Conservation (phyloP, 805 yeast species). For the Metschnikowia arizonensis region DNA sequence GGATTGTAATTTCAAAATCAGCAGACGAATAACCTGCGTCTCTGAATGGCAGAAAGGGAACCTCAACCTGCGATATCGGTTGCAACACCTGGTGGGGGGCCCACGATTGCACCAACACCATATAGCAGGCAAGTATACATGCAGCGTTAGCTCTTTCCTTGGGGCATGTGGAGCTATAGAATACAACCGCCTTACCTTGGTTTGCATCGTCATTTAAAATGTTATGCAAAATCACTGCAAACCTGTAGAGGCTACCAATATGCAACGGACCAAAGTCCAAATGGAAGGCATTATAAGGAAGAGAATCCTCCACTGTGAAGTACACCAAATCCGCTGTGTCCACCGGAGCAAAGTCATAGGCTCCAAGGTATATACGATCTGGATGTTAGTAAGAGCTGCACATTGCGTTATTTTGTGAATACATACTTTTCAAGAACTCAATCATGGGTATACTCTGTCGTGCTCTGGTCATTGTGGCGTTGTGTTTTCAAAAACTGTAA, state of each 20-base stretch:
- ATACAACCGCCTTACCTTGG: conserved; percentile 83
- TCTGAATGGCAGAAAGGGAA: conserved; percentile 91
- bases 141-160: conserved; percentile 90
- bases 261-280: conserved; percentile 96
- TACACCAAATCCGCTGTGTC: conserved; percentile 74
- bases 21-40: conserved; percentile 98
- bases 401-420: neutral
- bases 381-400: conserved; percentile 23
- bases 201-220: conserved; percentile 81
- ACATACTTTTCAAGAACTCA: conserved; percentile 44
- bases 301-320: conserved; percentile 88
- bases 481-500: neutral
- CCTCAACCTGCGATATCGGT: conserved; percentile 86
- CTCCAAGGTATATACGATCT: conserved; percentile 82
- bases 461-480: conserved; percentile 7
- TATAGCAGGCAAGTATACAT: conserved; percentile 87
- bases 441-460: conserved; percentile 31
- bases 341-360: conserved; percentile 73
- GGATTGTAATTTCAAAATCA: conserved; percentile 89
- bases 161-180: conserved; percentile 79
- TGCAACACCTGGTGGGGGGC: conserved; percentile 97
- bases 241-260: conserved; percentile 87
- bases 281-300: conserved; percentile 93
- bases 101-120: conserved; percentile 95
- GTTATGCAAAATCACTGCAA: conserved; percentile 92